Evolutionary conservation across 306 rosid species (phyloP), one percentile per base, ranked within the genome.

Genomic region (Potentilla sterilis): DNA sequence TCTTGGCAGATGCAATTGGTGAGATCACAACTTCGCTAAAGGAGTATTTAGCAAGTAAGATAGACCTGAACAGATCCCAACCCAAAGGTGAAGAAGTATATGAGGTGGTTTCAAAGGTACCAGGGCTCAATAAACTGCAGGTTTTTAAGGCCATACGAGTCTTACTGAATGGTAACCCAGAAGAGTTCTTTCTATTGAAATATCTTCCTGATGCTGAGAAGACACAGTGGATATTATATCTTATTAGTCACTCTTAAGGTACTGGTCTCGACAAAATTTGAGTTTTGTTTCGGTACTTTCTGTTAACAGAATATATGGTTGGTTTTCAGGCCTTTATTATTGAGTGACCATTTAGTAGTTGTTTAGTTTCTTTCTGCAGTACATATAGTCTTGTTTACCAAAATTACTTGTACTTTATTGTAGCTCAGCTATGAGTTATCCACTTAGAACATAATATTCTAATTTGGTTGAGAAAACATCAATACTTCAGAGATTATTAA

Each of bases 141-240:
- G 58, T 69, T 32, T 32, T 47, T 15, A 47, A 47, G 43, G 73
- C 43, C 10, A 38, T 69, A 47, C 73, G 41, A 51, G 51, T 69
- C 3, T 6, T 69, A 47, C 13, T 69, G 41, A 44, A 11, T 69
- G 28, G 58, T 69, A 44, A 69, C 24, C 73, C 28, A 16, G 58
- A 69, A 47, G 58, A 69, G 16, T 69, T 28, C 24, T 67, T 0
- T 44, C 4, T 46, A 46, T 18, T 69, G 73, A 69, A 69, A 28
- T 69, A 52, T 69, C 42, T 69, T 46, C 58, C 42, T 14, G 24
- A 69, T 69, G 42, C 4, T 46, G 73, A 46, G 41, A 69, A 69
- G 58, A 69, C 73, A 6, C 2, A 43, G 73, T 69, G 24, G 73
- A 46, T 69, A 24, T 42, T 19, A 19, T 52, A 52, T 19, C 58